Base-by-base conservation (phyloP, 768 basidiomycete genomes). In the Amanita fuliginea region DNA sequence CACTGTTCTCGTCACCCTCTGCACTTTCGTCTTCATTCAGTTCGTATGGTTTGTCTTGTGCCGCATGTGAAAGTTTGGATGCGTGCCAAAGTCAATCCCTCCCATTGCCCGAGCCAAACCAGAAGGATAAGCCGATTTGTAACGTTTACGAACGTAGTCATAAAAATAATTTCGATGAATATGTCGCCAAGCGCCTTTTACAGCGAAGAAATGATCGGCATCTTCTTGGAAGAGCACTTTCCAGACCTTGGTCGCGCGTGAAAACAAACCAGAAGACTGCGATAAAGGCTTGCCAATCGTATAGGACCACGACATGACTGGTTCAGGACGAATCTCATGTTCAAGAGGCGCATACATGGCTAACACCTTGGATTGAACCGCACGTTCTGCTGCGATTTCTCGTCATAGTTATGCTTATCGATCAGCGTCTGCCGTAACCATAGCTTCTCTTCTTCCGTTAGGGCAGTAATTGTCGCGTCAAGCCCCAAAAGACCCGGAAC, bases 151-250 rank as follows among this genome's bases (percentile, higher is more conserved):
- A 36, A 49, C 28, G 16, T 28, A 21, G 10, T 36, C 19, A 30
- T 49, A 49, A 28, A 49, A 13, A 13, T 24, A 3, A 24, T 37
- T 21, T 28, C 33, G 47, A 10, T 35, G 26, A 18, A 26, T 6
- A 35, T 41, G 35, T 28, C 47, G 34, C 47, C 47, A 49, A 5
- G 47, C 34, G 36, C 40, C 47, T 37, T 48, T 48, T 14, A 48
- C 16, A 9, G 26, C 47, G 4, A 24, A 46, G 26, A 46, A n/a
- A 24, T 46, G 44, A 14, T 37, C 11, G 4, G 34, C n/a, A n/a
- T 24, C 33, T 13, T 39, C 47, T 41, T 28, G 16, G 21, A 49
- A 37, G 13, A 48, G 35, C 14, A 48, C 35, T 34, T 36, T 32
- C 11, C 21, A 37, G 14, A 48, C 47, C 4, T 35, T 16, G 14